Percentiles rank a stretch among this genome's conserved stretches.
These are phyloP conservation scores for Lipomyces chichibuensis DNA, from an alignment of 805 yeast species.

Conservation along the genomic window DNA sequence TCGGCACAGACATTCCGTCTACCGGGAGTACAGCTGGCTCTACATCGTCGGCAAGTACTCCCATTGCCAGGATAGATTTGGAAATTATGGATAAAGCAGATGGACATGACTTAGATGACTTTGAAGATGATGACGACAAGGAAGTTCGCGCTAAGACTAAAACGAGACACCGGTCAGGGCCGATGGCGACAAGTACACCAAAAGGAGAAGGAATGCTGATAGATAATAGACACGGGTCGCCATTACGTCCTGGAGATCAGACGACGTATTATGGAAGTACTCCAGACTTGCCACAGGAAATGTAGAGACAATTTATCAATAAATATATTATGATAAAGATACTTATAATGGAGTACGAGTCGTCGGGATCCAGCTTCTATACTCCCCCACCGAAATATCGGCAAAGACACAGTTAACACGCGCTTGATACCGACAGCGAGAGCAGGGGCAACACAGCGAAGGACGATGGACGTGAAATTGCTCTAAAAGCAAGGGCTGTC, in stretches of 20 bases:
- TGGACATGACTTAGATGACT: background rate
- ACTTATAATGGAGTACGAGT: no score
- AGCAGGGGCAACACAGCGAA: no score
- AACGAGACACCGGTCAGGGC: background rate
- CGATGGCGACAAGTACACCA: slow-evolving; percentile 4
- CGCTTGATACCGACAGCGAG: no score
- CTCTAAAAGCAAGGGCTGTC: no score
- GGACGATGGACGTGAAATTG: no score
- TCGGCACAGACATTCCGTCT: background rate
- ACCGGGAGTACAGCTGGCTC: background rate
- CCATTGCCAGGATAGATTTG: background rate
- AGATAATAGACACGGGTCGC: background rate
- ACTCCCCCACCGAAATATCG: no score
- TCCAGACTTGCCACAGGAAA: background rate
- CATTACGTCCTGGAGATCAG: background rate
- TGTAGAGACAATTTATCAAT: background rate
- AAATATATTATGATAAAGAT: background rate
- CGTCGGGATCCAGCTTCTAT: no score
- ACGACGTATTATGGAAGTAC: slow-evolving; percentile 4
- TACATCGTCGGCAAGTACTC: background rate
- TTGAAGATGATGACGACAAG: background rate
- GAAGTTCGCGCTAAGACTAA: background rate
- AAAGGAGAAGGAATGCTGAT: background rate
- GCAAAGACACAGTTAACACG: no score
- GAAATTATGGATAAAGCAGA: background rate